Base-by-base conservation (phyloP, 306 rosid species). In the Malus sylvestris region DNA sequence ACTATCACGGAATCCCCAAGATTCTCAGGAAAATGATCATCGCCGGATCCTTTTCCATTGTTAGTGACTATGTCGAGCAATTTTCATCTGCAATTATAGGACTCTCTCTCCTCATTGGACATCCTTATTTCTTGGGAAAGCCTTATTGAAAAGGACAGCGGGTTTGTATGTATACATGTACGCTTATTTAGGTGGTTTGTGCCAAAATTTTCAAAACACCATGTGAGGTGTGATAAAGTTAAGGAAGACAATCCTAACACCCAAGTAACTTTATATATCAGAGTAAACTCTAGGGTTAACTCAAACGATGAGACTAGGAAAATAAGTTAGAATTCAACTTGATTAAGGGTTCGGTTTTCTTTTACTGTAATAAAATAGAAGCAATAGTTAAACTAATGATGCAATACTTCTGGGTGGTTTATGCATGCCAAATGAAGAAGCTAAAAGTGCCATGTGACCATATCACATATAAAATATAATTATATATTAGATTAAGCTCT, bases 101-200 rank as follows among this genome's bases (percentile, higher is more conserved):
- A 66, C 70, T 11, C 70, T 66, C 15, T 35, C 49, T 66, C 70
- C 29, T 35, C 5, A 45, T 61, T 62, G 70, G 78, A 61, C 61
- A 68, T 74, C 70, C 78, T 29, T 42, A 9, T 30, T 74, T 45
- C 61, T 74, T 27, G 78, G 70, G 70, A 44, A 30, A 2, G 42
- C 57, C 68, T 4, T 23, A 25, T 38, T 38, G 76, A 60, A 33
- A 73, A 42, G 30, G 68, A 59, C 58, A 9, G 10, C 42, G 9
- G 25, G 25, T 35, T 25, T 73, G 18, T 35, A 22, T 35, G 30
- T 57, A 0, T 22, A 0, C 6, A 14, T 27, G 11, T 12, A 1
- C 10, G 16, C 64, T 58, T 16, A 51, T 59, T 59, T 59, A 20
- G 30, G 64, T 10, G 25, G 32, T 10, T 10, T 59, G 25, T 59